phyloP scores from a whole-genome alignment of 164 flowering plant genomes.

The Sextonia rubra region DNA sequence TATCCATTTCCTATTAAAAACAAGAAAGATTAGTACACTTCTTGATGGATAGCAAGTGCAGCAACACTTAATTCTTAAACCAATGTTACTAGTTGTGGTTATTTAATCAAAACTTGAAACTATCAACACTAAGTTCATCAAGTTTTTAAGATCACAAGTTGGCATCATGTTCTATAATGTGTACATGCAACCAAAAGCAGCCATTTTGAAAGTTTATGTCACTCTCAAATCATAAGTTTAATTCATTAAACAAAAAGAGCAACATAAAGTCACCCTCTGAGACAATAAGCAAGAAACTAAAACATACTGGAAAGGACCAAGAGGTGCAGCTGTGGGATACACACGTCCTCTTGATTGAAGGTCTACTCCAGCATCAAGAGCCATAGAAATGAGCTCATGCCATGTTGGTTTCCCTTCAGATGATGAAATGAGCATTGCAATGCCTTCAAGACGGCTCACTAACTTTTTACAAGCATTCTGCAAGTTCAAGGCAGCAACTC shows the following conservation, averaged over 20 bases:
- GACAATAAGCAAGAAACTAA: neutral
- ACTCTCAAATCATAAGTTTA: too few relatives aligned
- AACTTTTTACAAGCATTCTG: conserved; percentile 12
- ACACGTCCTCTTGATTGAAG: conserved; percentile 13
- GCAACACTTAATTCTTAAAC: neutral
- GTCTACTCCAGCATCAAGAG: conserved; percentile 12
- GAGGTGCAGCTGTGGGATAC: conserved; percentile 4
- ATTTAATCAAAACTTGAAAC: neutral
- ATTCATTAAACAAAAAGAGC: neutral
- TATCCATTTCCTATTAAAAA: neutral
- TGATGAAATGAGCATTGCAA: conserved; percentile 3
- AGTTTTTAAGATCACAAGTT: neutral
- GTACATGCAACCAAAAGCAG: neutral
- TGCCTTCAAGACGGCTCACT: conserved; percentile 6
- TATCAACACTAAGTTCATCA: neutral
- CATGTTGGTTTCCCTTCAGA: conserved; percentile 8
- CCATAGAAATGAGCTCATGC: conserved; percentile 9
- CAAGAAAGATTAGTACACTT: neutral
- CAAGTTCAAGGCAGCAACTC: conserved; percentile 1
- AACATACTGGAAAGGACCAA: conserved; percentile 12
- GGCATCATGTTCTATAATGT: neutral
- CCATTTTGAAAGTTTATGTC: neutral
- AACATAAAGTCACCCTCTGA: neutral
- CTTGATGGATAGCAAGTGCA: neutral
- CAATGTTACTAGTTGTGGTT: neutral